Conservation (phyloP, 768 basidiomycete species). For the Boletus fagicola region DNA sequence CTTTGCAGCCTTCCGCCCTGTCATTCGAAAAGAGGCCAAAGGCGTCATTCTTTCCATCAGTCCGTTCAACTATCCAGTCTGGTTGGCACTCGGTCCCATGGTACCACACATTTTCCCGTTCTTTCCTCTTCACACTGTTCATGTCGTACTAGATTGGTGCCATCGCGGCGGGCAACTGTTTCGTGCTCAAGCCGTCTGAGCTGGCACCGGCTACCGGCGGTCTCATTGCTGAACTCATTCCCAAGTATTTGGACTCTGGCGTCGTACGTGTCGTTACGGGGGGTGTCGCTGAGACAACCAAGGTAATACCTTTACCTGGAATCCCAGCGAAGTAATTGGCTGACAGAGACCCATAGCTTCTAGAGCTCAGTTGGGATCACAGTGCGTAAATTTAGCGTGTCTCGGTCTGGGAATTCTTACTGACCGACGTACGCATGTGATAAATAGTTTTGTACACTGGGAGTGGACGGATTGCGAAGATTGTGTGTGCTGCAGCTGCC, state of each 20-base stretch:
- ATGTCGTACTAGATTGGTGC: conserved; percentile 51
- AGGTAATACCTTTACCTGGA: conserved; percentile 27
- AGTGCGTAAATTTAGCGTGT: conserved; percentile 33
- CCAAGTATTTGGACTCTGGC: conserved; percentile 71
- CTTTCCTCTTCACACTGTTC: background rate
- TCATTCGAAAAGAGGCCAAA: conserved; percentile 73
- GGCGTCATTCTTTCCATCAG: conserved; percentile 67
- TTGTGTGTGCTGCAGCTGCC: conserved; percentile 73
- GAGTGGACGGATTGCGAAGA: conserved; percentile 55
- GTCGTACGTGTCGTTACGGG: conserved; percentile 70
- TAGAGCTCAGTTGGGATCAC: conserved; percentile 69
- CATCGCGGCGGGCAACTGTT: conserved; percentile 75
- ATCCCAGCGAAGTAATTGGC: background rate
- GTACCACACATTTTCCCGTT: conserved; percentile 33
- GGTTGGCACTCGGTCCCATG: conserved; percentile 55
- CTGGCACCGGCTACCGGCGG: conserved; percentile 51
- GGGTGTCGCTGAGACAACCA: conserved; percentile 60
- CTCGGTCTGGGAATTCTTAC: background rate
- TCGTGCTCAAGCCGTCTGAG: conserved; percentile 77
- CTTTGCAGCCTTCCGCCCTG: conserved; percentile 59
- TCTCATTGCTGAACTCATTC: conserved; percentile 64
- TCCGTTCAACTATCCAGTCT: conserved; percentile 77
- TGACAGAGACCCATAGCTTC: conserved; percentile 42
- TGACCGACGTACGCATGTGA: conserved; percentile 1
- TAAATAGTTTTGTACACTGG: conserved; percentile 55